Base-by-base conservation (phyloP, 257 asterid species). In the Datura wrightii region DNA sequence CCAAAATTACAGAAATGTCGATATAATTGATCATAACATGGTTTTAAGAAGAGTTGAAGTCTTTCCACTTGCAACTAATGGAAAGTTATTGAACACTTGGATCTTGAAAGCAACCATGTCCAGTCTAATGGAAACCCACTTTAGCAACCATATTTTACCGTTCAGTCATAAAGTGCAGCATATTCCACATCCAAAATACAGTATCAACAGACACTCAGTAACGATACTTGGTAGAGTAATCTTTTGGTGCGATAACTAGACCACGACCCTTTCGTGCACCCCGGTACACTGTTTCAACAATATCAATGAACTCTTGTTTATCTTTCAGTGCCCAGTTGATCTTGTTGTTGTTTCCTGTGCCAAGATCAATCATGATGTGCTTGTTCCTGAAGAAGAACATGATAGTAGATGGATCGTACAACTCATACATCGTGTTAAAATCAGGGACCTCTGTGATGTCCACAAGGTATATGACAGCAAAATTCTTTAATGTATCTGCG, bases 331-430 rank as follows among this genome's bases (percentile, higher is more conserved):
- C 98, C 98, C 99, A 96, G 89, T 96, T 95, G 90, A 95, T 95
- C 90, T 95, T 94, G 90, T 95, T 95, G 91, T 95, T 94, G 92
- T 96, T 96, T 85, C 99, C 98, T 41, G 99, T 96, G 36, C 98
- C 99, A 65, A 94, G 98, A 84, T 96, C 99, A 59, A 96, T 93
- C 99, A 96, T 94, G 34, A 96, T 96, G 90, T 96, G 99, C 89
- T 96, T 96, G 97, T 96, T 96, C 92, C 98, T 93, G 90, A 96
- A 96, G 87, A 95, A 95, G 91, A 96, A 94, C 99, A 96, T 96
- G 81, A 92, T 67, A 0, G 99, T 96, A 18, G 99, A 96, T 6
- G 99, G 98, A 76, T 96, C 99, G 10, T 96, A 96, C 89, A 96
- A 71, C 91, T 96, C 99, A 6, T 96, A 96, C 99, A 96, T 94